Conservation (phyloP, 805 yeast species). For the Nadsonia fulvescens region DNA sequence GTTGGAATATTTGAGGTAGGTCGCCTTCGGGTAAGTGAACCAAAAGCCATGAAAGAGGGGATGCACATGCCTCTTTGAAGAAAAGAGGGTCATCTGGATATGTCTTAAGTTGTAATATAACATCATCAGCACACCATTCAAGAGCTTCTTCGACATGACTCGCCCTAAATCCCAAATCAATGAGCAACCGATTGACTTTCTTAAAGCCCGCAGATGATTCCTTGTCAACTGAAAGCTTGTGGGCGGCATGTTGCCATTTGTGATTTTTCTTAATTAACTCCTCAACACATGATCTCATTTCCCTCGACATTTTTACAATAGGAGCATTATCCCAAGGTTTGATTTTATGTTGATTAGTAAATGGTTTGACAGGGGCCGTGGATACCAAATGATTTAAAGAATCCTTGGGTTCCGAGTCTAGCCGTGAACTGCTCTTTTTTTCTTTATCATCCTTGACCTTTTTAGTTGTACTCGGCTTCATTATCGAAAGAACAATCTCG, state of each 20-base stretch:
- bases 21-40: slow-evolving; percentile 92
- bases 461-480: slow-evolving; percentile 1
- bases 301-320: slow-evolving; percentile 29
- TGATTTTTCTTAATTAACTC: slow-evolving; percentile 25
- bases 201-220: neutral
- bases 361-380: too few species aligned
- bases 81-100: too few species aligned
- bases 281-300: slow-evolving; percentile 47
- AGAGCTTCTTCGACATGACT: slow-evolving; percentile 60
- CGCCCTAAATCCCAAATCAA: slow-evolving; percentile 44
- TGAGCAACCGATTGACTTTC: neutral
- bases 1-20: slow-evolving; percentile 34
- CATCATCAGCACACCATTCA: slow-evolving; percentile 27
- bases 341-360: too few species aligned
- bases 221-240: neutral
- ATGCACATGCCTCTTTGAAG: slow-evolving; percentile 22
- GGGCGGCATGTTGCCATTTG: slow-evolving; percentile 1
- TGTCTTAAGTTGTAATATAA: too few species aligned
- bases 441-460: neutral
- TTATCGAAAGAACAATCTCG: slow-evolving; percentile 1
- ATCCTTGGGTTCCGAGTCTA: too few species aligned
- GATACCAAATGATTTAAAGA: too few species aligned
- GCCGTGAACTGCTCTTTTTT: too few species aligned
- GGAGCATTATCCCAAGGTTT: slow-evolving; percentile 5
- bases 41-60: slow-evolving; percentile 60